Evolutionary conservation across 331 rosid genomes (phyloP), one percentile per base, ranked within the genome.

Genomic region (Quercus tomentella): DNA sequence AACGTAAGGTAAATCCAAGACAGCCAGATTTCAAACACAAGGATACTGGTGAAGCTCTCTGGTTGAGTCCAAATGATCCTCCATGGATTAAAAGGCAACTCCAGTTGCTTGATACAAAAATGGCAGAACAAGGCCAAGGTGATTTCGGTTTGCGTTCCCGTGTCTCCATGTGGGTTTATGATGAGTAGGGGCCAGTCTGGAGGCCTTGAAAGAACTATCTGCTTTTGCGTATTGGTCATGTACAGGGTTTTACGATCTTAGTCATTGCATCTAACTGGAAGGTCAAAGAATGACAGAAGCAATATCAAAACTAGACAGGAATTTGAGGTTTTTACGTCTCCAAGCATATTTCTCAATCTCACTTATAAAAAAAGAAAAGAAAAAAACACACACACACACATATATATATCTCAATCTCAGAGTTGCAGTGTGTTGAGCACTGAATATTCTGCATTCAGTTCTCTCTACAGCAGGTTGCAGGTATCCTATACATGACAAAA

Each of bases 71-170:
- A 43, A 22, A 77, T 63, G 95, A 94, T 82, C 97, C 98, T 75
- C 91, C 96, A 21, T 94, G 97, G 97, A 82, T 94, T 83, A 79
- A 75, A 83, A 89, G 76, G 79, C 96, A 94, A 73, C 93, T 92
- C 26, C 69, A 88, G 58, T 73, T 85, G 62, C 91, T 89, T 23
- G 95, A 94, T 81, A 74, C 76, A 51, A 72, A 70, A 77, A 71
- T 57, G 80, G 76, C 20, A 61, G 57, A 81, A 81, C 79, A 45
- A 33, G 75, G 81, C n/a, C 76, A 26, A 2, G 73, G 76, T 35
- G 70, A 86, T 77, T 35, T 55, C 2, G 69, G 84, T 57, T 74
- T n/a, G 70, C 79, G 5, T 71, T 81, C 89, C 77, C 70, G 83
- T 69, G 65, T 91, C 56, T 28, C 82, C 58, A 71, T 70, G 55